Evolutionary conservation across 352 stramenopile genomes (phyloP).

Genomic region (Pythium insidiosum): DNA sequence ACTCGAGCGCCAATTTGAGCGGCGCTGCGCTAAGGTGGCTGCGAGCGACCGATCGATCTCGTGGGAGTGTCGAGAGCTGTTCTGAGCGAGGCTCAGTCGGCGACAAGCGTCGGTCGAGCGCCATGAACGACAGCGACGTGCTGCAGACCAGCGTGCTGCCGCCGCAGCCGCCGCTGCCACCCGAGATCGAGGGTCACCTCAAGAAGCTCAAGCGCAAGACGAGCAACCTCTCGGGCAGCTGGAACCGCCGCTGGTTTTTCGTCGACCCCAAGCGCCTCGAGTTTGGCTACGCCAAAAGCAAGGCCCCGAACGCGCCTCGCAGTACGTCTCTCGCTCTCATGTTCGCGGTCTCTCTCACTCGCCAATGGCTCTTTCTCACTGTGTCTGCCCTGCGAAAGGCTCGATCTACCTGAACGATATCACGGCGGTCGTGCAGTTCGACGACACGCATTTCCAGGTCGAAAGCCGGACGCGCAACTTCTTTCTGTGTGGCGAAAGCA

Average conservation of each 20-base stretch:
- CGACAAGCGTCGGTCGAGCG: no score
- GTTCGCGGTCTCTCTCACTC: background rate
- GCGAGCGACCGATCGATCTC: no score
- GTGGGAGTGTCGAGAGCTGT: no score
- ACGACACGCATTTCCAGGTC: constrained; percentile 82
- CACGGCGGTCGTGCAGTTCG: constrained; percentile 78
- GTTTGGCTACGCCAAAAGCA: constrained; percentile 63
- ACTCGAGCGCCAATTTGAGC: background rate
- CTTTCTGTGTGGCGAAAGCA: constrained; percentile 80
- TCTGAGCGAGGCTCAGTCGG: no score
- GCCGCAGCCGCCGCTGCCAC: constrained; percentile 40
- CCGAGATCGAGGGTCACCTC: constrained; percentile 80
- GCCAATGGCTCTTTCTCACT: no score
- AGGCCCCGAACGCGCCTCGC: constrained; percentile 25
- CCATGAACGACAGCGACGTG: no score
- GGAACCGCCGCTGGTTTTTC: constrained; percentile 86
- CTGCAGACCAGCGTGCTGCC: constrained; percentile 10
- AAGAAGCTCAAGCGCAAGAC: constrained; percentile 87
- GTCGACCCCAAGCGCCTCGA: constrained; percentile 65
- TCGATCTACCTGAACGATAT: constrained; percentile 84
- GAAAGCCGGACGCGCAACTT: constrained; percentile 80
- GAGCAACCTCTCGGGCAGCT: constrained; percentile 62
- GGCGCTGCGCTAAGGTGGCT: no score
- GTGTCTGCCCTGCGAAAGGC: constrained; percentile 17
- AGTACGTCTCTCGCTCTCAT: constrained; percentile 24